Evolutionary conservation across 2,329 filamentous ascomycete species (phyloP), one percentile per base, ranked within the genome.

Genomic region (Penicillium italicum): DNA sequence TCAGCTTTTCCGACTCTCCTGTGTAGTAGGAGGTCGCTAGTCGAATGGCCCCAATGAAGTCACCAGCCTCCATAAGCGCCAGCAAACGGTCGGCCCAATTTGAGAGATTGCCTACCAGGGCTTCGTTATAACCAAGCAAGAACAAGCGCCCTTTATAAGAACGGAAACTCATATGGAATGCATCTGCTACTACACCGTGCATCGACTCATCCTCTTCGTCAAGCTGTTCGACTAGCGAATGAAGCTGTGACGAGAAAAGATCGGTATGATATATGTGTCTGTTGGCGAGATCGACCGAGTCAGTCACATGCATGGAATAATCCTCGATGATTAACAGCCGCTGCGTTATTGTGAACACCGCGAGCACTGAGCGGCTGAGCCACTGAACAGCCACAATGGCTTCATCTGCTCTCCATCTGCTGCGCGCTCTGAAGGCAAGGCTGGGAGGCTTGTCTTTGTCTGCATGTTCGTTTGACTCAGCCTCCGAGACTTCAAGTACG

Each of bases 121-220:
- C 79, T 68, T 97, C 93, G 68, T 93, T 94, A 76, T 93, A 92
- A n/a, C 94, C 92, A 9, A 99, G 80, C 4, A 97, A 77, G 68
- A 99, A 99, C 34, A 97, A 80, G 30, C 93, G 85, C 5, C 94
- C 92, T 73, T 97, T 99, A 76, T 97, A 99, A 4, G 91, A 84
- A 67, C 90, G 91, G 74, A 97, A 93, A 73, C 93, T 97, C 91
- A 97, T 97, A 70, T 93, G 93, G 66, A 97, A 99, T 0, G 92
- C 94, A 78, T 99, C 94, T 8, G 93, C 93, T 45, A 97, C 90
- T 9, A 97, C 92, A 2, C 93, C 93, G 74, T 97, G 94, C 86
- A 97, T 89, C 0, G 91, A 90, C 0, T 84, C 80, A 65, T 97
- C 91, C 56, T 92, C 86, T 63, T 96, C 91, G 61, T 97, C 88